Evolutionary conservation across 495 filamentous ascomycete genomes (phyloP), one percentile per base, ranked within the genome.

Genomic region (Tuber melanosporum): DNA sequence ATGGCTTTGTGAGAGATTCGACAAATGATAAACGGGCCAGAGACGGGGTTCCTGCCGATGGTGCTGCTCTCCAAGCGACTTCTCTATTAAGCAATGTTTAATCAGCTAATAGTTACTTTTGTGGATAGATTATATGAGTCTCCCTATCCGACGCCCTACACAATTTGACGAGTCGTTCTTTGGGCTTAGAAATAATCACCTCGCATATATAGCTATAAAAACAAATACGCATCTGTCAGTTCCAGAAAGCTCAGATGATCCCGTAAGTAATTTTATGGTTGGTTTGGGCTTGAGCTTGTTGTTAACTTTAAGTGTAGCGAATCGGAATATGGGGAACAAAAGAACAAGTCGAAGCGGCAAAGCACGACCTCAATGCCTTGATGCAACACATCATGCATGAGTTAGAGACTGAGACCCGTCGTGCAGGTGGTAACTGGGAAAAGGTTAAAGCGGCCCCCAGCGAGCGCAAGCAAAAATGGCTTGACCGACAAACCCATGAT

Each of bases 251-350:
- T 52, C 70, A 22, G 17, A 62, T 22, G 76, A 83, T 19, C 78
- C 81, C 45, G 76, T 81, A 71, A 74, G 78, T 43, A 14, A 66
- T 39, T 70, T 17, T 26, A 70, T 62, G 15, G 19, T 70, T 36
- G 14, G 17, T 2, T 36, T 39, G 49, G 7, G 26, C 32, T 14
- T 44, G 17, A 57, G 17, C 39, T 46, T 39, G 22, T 49, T 81
- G 70, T 74, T 45, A 42, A 14, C 42, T 43, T 15, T 44, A 71
- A 47, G 20, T 36, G 72, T 69, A 80, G 78, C 41, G 73, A 66
- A 71, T 83, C 0, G 36, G 42, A 20, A 80, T 83, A 75, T 83
- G 82, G 82, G 82, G 82, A 19, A 76, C 57, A 41, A 77, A 77
- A 26, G 72, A 79, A 42, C 76, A 81, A 39, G 72, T 83, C 41